Evolutionary conservation across 1,284 basidiomycete species (phyloP).

Genomic region (Marasmius oreades): DNA sequence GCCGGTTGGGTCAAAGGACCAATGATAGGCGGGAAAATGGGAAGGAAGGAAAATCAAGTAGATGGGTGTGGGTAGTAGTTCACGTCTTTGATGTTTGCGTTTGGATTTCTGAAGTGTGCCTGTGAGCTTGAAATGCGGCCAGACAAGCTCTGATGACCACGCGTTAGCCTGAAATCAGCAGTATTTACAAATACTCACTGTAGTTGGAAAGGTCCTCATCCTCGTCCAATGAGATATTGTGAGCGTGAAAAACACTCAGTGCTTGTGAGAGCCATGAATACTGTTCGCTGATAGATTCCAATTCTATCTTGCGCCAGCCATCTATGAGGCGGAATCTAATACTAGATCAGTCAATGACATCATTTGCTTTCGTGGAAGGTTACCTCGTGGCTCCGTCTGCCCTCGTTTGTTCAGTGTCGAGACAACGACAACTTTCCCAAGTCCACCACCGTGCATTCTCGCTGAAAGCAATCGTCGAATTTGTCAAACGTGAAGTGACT

Average conservation of each 20-base stretch:
- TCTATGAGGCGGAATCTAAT: too few relatives aligned
- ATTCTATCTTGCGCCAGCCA: too few relatives aligned
- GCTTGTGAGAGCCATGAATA: neutral
- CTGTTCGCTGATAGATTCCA: too few relatives aligned
- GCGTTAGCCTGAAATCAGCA: neutral
- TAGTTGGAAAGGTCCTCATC: neutral
- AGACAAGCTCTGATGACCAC: neutral
- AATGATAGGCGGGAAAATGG: neutral
- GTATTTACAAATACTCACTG: neutral
- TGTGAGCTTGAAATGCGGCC: neutral
- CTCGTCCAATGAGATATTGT: neutral
- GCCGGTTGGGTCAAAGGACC: neutral
- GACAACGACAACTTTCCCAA: too few relatives aligned
- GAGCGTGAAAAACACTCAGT: neutral
- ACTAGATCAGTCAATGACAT: too few relatives aligned
- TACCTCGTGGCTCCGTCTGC: too few relatives aligned
- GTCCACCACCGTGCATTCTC: too few relatives aligned
- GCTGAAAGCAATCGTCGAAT: too few relatives aligned
- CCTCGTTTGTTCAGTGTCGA: too few relatives aligned
- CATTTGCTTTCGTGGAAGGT: too few relatives aligned
- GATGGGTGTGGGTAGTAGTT: neutral
- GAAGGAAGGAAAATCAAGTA: neutral
- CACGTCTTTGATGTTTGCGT: neutral
- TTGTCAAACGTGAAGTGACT: too few relatives aligned
- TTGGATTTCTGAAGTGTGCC: neutral